These are phyloP conservation scores for Pseudogymnoascus verrucosus DNA, from an alignment of 2,329 filamentous ascomycete species.

Conservation along the genomic window DNA sequence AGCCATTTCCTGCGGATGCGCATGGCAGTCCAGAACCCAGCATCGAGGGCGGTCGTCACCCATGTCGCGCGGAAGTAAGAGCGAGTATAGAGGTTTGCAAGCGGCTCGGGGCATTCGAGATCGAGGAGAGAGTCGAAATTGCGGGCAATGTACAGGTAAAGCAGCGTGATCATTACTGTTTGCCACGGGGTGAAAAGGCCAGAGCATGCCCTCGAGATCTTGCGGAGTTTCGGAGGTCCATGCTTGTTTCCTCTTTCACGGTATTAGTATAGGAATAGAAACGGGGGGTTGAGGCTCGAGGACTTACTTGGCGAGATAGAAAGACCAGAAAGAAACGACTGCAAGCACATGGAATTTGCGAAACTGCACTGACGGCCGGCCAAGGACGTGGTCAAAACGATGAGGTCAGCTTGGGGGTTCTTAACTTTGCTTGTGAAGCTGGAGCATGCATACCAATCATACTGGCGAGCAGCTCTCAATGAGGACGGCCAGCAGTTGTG, in stretches of 20 bases:
- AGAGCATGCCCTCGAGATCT: constrained; percentile 63
- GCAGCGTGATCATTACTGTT: constrained; percentile 74
- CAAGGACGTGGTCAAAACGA: constrained; percentile 72
- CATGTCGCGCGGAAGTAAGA: constrained; percentile 95
- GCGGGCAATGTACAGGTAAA: constrained; percentile 83
- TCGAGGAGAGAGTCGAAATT: constrained; percentile 92
- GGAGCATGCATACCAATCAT: constrained; percentile 5
- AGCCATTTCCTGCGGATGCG: constrained; percentile 73
- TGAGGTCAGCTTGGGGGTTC: neutral
- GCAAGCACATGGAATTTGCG: constrained; percentile 86
- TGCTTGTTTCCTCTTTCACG: constrained; percentile 66
- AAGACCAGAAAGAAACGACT: constrained; percentile 84
- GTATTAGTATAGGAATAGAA: constrained; percentile 10
- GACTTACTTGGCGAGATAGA: constrained; percentile 67
- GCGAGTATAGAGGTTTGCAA: constrained; percentile 87
- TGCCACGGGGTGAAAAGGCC: constrained; percentile 79
- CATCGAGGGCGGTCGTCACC: constrained; percentile 89
- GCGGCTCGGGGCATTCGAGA: constrained; percentile 83
- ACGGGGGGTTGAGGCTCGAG: neutral
- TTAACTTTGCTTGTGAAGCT: neutral
- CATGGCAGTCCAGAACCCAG: constrained; percentile 99
- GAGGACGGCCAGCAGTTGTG: neutral
- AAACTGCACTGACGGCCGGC: constrained; percentile 83
- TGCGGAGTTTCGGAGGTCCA: constrained; percentile 70
- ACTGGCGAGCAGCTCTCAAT: neutral